Conservation (phyloP, 1,139 yeast genomes). For the Meyerozyma carpophila region DNA sequence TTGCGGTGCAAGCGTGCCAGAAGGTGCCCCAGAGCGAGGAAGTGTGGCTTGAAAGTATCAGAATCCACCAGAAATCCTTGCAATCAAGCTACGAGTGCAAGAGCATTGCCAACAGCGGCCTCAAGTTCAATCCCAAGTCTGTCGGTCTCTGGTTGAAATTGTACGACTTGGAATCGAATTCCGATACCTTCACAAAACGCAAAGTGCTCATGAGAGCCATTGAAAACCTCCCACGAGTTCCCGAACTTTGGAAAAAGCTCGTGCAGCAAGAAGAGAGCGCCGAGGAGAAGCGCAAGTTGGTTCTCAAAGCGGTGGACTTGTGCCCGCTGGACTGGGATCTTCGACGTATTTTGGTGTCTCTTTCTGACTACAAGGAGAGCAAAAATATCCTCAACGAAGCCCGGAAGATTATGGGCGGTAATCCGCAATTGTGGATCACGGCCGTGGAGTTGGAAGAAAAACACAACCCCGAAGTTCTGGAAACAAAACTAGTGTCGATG, state of each 20-base stretch:
- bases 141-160: conserved; percentile 72
- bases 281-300: conserved; percentile 45
- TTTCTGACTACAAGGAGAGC: conserved; percentile 45
- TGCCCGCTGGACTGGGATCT: conserved; percentile 60
- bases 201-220: conserved; percentile 59
- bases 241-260: conserved; percentile 48
- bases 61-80: conserved; percentile 51
- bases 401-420: conserved; percentile 45
- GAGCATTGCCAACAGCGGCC: conserved; percentile 60
- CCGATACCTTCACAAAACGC: conserved; percentile 45
- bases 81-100: conserved; percentile 40
- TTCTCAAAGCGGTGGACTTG: conserved; percentile 64
- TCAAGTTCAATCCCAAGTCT: conserved; percentile 51
- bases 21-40: conserved; percentile 63
- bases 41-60: conserved; percentile 77
- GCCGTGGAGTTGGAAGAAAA: conserved; percentile 71
- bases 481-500: conserved; percentile 35
- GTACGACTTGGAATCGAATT: conserved; percentile 47
- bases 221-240: conserved; percentile 44
- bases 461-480: conserved; percentile 24
- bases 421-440: conserved; percentile 63
- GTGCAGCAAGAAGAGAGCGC: conserved; percentile 45
- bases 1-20: conserved; percentile 70
- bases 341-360: conserved; percentile 51
- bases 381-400: conserved; percentile 55